phyloP scores from a whole-genome alignment of 768 basidiomycete species.

The Tricholomella constricta region DNA sequence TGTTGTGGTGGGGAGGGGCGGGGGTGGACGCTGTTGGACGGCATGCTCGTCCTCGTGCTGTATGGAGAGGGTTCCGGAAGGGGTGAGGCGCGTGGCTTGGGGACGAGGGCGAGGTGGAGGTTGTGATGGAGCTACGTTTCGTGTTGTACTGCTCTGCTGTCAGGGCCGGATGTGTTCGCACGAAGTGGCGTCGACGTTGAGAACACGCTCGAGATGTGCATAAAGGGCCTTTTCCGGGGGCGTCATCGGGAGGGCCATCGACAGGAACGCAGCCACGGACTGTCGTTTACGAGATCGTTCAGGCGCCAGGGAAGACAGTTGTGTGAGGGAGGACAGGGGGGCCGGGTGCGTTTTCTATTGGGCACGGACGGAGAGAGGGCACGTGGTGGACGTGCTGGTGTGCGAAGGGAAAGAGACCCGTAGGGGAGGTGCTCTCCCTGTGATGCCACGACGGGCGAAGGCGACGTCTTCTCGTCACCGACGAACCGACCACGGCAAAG shows the following conservation, averaged over 20 bases:
- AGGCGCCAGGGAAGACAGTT: not conserved
- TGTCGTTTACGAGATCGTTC: constrained; percentile 10
- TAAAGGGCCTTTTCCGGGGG: constrained; percentile 59
- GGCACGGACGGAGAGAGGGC: not conserved
- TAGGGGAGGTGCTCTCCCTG: constrained; percentile 19
- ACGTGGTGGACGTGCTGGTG: not conserved
- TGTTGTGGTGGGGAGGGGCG: too few species aligned
- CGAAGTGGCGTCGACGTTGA: constrained; percentile 23
- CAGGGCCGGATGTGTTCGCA: not conserved
- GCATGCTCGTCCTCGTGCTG: too few species aligned
- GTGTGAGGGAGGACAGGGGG: constrained; percentile 1
- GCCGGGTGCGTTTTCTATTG: constrained; percentile 9
- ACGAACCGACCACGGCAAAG: too few species aligned
- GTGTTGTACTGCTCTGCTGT: not conserved
- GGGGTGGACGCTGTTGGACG: too few species aligned
- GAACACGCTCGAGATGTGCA: constrained; percentile 52
- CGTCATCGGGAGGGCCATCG: constrained; percentile 27
- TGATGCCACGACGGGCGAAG: constrained; percentile 14
- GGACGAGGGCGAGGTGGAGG: not conserved
- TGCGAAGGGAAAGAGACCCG: not conserved
- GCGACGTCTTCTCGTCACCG: constrained; percentile 30
- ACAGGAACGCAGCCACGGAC: constrained; percentile 12
- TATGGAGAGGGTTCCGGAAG: too few species aligned
- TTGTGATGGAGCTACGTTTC: not conserved
- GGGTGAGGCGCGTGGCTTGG: not conserved